Evolutionary conservation across 1,284 basidiomycete species (phyloP), one percentile per base, ranked within the genome.

Genomic region (Grifola frondosa): DNA sequence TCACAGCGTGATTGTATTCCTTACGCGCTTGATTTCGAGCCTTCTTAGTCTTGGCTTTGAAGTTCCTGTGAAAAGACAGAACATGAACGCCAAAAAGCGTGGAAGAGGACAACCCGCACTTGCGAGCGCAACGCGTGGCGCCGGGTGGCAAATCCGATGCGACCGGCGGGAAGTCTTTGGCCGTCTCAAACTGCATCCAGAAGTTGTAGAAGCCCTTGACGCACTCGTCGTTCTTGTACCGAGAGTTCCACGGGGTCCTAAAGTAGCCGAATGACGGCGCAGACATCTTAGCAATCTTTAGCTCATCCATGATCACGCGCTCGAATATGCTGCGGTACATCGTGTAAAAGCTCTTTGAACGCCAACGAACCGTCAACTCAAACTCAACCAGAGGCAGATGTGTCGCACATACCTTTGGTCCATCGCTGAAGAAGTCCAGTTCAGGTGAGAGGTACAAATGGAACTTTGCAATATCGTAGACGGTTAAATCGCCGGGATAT

Each of bases 241-340:
- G 10, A 32, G n/a, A 28, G 35, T 64, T 69, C 81, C 78, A 95
- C 1, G 77, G 62, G 64, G 88, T 91, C 6, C 73, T 70, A 1
- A 84, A 80, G 52, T 77, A 69, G 2, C 93, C 93, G 60, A 96
- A 95, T 2, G 80, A 75, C 1, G 91, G 91, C 54, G 83, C 85
- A 1, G 16, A 30, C 23, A 26, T 21, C 5, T 25, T 32, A 10
- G 68, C 57, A 49, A 73, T 61, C 30, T 74, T 67, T 5, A 74
- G 67, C 63, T 96, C 93, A 56, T 94, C 91, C 11, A 81, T 77
- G 12, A 82, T 75, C 8, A 96, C 73, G 5, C 89, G 78, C 20
- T 76, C 69, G 63, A 96, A 97, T 3, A 97, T 70, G 41, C 87
- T 85, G 16, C 84, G 79, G 63, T 91, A 96, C 8, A 93, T 80